These are phyloP conservation scores for Amanita pallidorosea DNA, from an alignment of 768 basidiomycete genomes.

Conservation along the genomic window DNA sequence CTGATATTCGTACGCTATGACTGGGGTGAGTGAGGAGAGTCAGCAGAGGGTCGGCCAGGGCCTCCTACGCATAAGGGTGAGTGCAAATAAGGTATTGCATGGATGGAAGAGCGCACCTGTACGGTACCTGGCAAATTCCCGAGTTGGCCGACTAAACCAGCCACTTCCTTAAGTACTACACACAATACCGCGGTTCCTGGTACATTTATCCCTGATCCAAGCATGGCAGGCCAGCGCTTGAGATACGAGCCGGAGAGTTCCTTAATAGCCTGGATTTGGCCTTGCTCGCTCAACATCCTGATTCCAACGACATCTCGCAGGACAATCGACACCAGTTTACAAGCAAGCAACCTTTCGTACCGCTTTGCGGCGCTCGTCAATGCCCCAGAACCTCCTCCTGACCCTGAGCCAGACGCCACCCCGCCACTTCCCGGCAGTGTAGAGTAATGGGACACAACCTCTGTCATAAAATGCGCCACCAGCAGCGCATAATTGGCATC, in stretches of 20 bases:
- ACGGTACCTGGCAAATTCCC: slow-evolving; percentile 89
- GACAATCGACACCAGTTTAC: slow-evolving; percentile 66
- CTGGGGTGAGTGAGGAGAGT: slow-evolving; percentile 81
- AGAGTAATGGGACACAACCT: slow-evolving; percentile 49
- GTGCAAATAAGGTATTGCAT: slow-evolving; percentile 6
- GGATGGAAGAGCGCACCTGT: slow-evolving; percentile 34
- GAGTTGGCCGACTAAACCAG: slow-evolving; percentile 76
- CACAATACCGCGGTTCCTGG: slow-evolving; percentile 60
- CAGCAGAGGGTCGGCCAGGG: slow-evolving; percentile 74
- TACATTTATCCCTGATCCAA: slow-evolving; percentile 55
- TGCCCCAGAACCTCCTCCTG: not conserved
- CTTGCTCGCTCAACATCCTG: slow-evolving; percentile 86
- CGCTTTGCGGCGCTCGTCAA: slow-evolving; percentile 40
- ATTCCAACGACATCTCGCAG: slow-evolving; percentile 82
- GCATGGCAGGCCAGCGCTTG: slow-evolving; percentile 87
- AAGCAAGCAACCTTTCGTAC: slow-evolving; percentile 65
- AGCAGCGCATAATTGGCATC: slow-evolving; percentile 79
- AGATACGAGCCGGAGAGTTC: slow-evolving; percentile 76
- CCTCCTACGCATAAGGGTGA: slow-evolving; percentile 40
- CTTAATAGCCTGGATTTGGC: slow-evolving; percentile 84
- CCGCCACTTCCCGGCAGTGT: not conserved
- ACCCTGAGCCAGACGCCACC: not conserved
- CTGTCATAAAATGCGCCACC: slow-evolving; percentile 65
- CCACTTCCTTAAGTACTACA: slow-evolving; percentile 73
- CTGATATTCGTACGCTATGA: slow-evolving; percentile 76